Base-by-base conservation (phyloP, 2,329 filamentous ascomycete genomes). In the Thelonectria discophora region DNA sequence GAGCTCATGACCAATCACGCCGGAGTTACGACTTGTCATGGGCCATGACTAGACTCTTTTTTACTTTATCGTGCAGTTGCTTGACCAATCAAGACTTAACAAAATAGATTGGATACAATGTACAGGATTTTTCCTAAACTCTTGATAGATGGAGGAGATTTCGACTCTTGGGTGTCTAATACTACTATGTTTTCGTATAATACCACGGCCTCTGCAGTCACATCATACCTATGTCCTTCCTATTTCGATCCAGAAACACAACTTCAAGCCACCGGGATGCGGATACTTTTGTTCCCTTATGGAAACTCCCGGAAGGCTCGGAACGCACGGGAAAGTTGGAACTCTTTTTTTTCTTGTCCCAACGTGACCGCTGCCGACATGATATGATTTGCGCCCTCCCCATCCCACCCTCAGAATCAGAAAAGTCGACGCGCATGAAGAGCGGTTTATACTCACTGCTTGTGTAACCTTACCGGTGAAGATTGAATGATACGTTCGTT, bases 41-140 rank as follows among this genome's bases (percentile, higher is more conserved):
- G n/a, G 46, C 21, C 21, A 55, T 46, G 51, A n/a, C 30, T 46
- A 46, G 24, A 32, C 24, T 24, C 21, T 24, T 24, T 3, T 24
- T 24, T 18, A 30, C 32, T 46, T 30, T 49, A 30, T 34, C 30
- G 17, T 17, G 21, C 15, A 34, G 46, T 55, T 55, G 18, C 15
- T 55, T 20, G 37, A 46, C 57, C 45, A 51, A 55, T 60, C 51
- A 60, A 40, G 39, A 60, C 30, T 51, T 37, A 39, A 32, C 46
- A 55, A 39, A 58, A 49, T 27, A 11, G 17, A 43, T 51, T 37
- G 39, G 24, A 47, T 32, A 30, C 40, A 17, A 17, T 43, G 37
- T n/a, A 52, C 13, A 30, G 32, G 17, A 39, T 21, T 21, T 20
- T n/a, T 5, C 27, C 6, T 4, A 30, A 30, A 30, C 6, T 9